Evolutionary conservation across 2,329 filamentous ascomycete species (phyloP).

Genomic region (Emergomyces orientalis): DNA sequence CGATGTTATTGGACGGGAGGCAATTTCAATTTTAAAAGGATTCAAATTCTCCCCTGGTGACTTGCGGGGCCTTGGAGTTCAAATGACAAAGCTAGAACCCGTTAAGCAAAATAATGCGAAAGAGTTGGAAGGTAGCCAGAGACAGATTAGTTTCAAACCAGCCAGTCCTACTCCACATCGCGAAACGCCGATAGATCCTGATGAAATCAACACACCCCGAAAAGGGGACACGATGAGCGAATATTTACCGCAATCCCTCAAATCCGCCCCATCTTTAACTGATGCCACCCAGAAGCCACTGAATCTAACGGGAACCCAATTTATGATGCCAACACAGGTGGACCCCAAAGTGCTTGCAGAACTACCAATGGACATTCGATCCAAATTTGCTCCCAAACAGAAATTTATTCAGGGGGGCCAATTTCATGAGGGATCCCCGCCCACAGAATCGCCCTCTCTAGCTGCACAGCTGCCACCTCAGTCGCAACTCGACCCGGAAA

Average conservation of each 20-base stretch:
- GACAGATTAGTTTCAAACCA: conserved; percentile 60
- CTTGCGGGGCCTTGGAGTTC: conserved; percentile 81
- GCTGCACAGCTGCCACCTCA: conserved; percentile 47
- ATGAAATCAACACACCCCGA: conserved; percentile 39
- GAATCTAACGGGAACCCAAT: conserved; percentile 80
- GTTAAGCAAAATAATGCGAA: conserved; percentile 50
- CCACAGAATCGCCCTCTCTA: conserved; percentile 26
- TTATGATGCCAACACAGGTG: conserved; percentile 71
- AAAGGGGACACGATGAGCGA: conserved; percentile 24
- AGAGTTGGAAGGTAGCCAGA: conserved; percentile 65
- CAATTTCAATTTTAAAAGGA: conserved; percentile 70
- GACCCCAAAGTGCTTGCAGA: conserved; percentile 76
- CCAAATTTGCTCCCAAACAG: conserved; percentile 57
- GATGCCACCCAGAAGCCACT: conserved; percentile 50
- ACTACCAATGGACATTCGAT: conserved; percentile 72
- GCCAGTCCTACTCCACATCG: conserved; percentile 19
- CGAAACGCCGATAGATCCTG: conserved; percentile 34
- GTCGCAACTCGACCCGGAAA: conserved; percentile 75
- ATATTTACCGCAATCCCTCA: conserved; percentile 22
- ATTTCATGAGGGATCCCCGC: conserved; percentile 20
- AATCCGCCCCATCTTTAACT: conserved; percentile 25
- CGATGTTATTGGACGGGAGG: conserved; percentile 66
- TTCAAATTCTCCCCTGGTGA: conserved; percentile 84
- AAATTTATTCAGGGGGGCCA: conserved; percentile 20
- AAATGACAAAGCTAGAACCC: conserved; percentile 85